These are phyloP conservation scores for Oryza coarctata DNA, from an alignment of 176 grass and related monocot genomes.

Conservation along the genomic window DNA sequence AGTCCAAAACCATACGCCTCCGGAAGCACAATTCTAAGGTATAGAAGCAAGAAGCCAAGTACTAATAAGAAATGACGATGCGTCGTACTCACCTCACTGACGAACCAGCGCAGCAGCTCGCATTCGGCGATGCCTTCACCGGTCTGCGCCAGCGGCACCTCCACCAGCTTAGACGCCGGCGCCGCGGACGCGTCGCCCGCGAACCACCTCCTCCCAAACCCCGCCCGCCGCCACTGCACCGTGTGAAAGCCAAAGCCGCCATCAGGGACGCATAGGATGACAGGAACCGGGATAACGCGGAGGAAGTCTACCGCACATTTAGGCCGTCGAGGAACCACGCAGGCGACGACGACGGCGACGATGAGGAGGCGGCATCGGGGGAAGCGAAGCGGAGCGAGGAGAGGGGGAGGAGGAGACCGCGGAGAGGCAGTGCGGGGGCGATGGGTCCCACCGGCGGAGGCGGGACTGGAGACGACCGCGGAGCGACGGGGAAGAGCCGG, in stretches of 20 bases:
- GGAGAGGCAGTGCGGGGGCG: constrained; percentile 5
- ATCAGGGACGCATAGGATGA: neutral
- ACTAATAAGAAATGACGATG: neutral
- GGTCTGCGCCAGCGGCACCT: constrained; percentile 83
- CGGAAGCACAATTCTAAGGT: neutral
- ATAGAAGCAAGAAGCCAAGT: neutral
- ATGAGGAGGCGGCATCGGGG: neutral
- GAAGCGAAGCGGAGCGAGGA: neutral
- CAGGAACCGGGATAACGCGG: neutral
- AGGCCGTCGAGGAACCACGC: constrained; percentile 23
- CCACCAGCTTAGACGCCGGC: constrained; percentile 51
- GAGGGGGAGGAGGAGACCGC: constrained; percentile 23
- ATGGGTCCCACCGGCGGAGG: neutral
- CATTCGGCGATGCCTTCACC: constrained; percentile 97
- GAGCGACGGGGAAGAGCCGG: neutral
- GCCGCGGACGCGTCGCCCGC: constrained; percentile 37
- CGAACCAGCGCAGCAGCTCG: constrained; percentile 92
- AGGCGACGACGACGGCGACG: neutral
- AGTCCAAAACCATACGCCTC: neutral
- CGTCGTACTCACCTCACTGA: constrained; percentile 48
- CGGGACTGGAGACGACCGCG: neutral
- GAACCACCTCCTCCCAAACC: constrained; percentile 32
- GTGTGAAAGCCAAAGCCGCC: neutral
- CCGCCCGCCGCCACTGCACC: constrained; percentile 11
- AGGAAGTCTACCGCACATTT: neutral